Evolutionary conservation across 2,329 filamentous ascomycete species (phyloP), one percentile per base, ranked within the genome.

Genomic region (Apiospora pterosperma): DNA sequence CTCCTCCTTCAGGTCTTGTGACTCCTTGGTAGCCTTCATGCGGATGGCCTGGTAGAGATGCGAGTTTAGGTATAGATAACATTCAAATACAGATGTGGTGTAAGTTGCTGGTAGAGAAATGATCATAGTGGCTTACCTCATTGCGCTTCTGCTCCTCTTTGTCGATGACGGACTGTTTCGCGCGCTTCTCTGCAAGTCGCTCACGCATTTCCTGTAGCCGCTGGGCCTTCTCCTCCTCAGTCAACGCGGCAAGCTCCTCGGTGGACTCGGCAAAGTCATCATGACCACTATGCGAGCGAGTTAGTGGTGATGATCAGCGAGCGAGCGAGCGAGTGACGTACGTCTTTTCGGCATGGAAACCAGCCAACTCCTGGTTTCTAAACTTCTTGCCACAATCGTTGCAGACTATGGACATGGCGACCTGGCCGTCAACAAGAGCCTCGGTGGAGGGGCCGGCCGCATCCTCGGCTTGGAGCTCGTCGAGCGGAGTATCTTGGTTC

Each of bases 371-470:
- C 69, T 90, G 87, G 73, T 88, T 92, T 70, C 92, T 86, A 79
- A 99, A 96, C 75, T 89, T 91, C 84, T 97, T 97, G 74, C 91
- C 91, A 75, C 96, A 99, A 64, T 97, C 95, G 69, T 97, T 96
- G 85, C 96, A 99, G 61, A 96, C 85, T 63, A 98, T 87, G 60
- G 93, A 97, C 73, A 88, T 87, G 64, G 93, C 92, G 64, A 87
- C 82, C 72, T 90, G 88, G 65, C 90, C 92, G 1, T 87, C 86
- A 71, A 91, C 84, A 3, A 94, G 81, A 19, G 87, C 85, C 5
- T 88, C 85, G n/a, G 87, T 85, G 5, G 79, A 79, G 34, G 81
- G 79, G 23, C 82, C 81, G 68, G 81, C 83, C 2, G 82, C 83
- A 10, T 86, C 83, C 4, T 84, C 79, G 34, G 82, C 84, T 68